A percentile compares a stretch with the other conserved stretches of the same genome.
These are phyloP conservation scores for Podila verticillata DNA, from an alignment of 192 early-diverging fungal species.

Conservation along the genomic window DNA sequence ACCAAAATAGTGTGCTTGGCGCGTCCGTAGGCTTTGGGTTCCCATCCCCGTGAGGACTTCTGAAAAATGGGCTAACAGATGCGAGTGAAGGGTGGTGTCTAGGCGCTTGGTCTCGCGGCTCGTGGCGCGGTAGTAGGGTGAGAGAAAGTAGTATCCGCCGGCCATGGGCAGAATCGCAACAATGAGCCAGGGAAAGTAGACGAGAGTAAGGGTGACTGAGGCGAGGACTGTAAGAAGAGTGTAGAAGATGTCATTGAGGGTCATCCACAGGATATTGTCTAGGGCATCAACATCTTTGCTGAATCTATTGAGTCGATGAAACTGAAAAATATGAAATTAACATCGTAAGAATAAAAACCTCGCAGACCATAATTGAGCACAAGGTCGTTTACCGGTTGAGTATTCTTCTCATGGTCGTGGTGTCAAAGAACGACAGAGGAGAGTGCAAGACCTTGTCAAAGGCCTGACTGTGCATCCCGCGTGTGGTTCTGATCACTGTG, in stretches of 20 bases:
- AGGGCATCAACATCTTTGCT: constrained; percentile 77
- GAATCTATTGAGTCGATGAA: constrained; percentile 54
- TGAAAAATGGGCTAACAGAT: constrained; percentile 79
- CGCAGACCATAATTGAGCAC: constrained; percentile 64
- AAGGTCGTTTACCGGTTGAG: constrained; percentile 78
- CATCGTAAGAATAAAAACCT: not conserved
- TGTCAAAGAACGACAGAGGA: constrained; percentile 87
- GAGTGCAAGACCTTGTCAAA: constrained; percentile 64
- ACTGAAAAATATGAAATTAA: constrained; percentile 52
- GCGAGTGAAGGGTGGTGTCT: constrained; percentile 77
- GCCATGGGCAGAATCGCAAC: constrained; percentile 72
- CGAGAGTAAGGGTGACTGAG: constrained; percentile 59
- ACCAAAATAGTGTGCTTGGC: not conserved
- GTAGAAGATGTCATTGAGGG: constrained; percentile 28
- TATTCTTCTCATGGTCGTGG: constrained; percentile 83
- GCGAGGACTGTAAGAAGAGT: constrained; percentile 35
- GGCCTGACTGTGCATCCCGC: constrained; percentile 65
- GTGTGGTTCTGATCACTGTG: constrained; percentile 62
- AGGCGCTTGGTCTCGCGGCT: constrained; percentile 87
- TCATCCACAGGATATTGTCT: constrained; percentile 61
- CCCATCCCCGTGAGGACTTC: constrained; percentile 78
- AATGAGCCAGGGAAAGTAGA: constrained; percentile 64
- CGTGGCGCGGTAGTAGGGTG: constrained; percentile 74
- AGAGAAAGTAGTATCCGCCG: constrained; percentile 76
- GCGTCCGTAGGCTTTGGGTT: constrained; percentile 71